These are phyloP conservation scores for Fraxinus xanthoxyloides DNA, from an alignment of 305 asterid genomes.

Conservation along the genomic window DNA sequence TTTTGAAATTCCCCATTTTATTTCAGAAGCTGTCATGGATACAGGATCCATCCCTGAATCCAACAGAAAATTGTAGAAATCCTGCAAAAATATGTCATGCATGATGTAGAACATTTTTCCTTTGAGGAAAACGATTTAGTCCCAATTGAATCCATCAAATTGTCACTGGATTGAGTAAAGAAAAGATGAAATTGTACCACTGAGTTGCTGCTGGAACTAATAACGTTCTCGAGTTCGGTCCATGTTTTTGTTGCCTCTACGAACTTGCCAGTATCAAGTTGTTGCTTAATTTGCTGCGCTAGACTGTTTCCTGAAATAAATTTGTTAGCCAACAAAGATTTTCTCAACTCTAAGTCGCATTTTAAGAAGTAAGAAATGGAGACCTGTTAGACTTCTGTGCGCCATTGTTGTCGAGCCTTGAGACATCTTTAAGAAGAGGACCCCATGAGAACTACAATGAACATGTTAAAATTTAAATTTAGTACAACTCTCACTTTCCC, in stretches of 20 bases:
- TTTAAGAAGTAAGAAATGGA: slow-evolving; percentile 7
- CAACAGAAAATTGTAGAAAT: slow-evolving; percentile 82
- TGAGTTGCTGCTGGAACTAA: slow-evolving; percentile 46
- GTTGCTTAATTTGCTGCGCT: slow-evolving; percentile 55
- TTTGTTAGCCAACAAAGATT: slow-evolving; percentile 22
- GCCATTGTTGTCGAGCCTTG: slow-evolving; percentile 77
- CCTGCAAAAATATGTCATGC: slow-evolving; percentile 41
- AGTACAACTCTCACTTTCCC: background rate
- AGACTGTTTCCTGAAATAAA: slow-evolving; percentile 44
- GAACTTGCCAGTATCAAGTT: slow-evolving; percentile 51
- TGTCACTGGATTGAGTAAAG: background rate
- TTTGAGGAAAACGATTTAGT: background rate
- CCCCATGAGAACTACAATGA: slow-evolving; percentile 84
- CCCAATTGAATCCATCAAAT: background rate
- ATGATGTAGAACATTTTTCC: background rate
- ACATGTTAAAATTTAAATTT: slow-evolving; percentile 12
- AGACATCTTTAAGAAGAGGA: slow-evolving; percentile 79
- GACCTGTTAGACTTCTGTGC: slow-evolving; percentile 67
- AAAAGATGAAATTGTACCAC: slow-evolving; percentile 49
- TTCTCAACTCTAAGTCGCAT: background rate
- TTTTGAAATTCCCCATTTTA: slow-evolving; percentile 37
- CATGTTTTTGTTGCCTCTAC: slow-evolving; percentile 71
- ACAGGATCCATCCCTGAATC: slow-evolving; percentile 70
- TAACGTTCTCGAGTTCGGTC: slow-evolving; percentile 51
- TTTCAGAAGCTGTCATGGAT: slow-evolving; percentile 51